These are phyloP conservation scores for Lanmaoa rubissima DNA, from an alignment of 768 basidiomycete genomes.

Conservation along the genomic window DNA sequence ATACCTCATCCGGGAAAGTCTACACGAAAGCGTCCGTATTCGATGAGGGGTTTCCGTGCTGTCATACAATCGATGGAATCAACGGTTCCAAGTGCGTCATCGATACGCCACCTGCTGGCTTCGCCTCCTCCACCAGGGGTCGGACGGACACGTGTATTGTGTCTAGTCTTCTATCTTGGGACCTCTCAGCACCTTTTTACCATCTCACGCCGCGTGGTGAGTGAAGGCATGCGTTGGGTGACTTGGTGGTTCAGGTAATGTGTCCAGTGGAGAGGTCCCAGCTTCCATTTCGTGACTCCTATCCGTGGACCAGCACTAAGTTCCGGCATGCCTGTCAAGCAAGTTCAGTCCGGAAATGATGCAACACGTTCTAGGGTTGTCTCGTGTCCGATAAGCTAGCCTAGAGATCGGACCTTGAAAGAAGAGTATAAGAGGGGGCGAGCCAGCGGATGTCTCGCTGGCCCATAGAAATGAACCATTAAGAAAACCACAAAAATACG, in stretches of 20 bases:
- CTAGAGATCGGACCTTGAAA: constrained; percentile 23
- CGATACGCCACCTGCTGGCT: background rate
- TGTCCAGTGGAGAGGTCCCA: constrained; percentile 1
- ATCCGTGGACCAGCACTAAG: background rate
- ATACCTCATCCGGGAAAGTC: constrained; percentile 10
- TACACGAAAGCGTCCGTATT: background rate
- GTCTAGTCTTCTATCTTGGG: background rate
- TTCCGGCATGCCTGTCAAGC: constrained; percentile 3
- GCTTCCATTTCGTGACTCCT: constrained; percentile 19
- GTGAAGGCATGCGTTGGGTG: background rate
- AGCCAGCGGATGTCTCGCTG: constrained; percentile 5
- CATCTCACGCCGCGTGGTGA: constrained; percentile 5
- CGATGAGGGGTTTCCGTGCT: background rate
- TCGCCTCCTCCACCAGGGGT: background rate
- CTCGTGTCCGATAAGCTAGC: constrained; percentile 16
- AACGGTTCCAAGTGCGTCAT: background rate
- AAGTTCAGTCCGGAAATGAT: constrained; percentile 22
- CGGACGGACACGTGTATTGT: background rate
- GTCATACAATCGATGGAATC: constrained; percentile 1
- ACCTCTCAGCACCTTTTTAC: background rate
- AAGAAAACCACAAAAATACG: constrained; percentile 10
- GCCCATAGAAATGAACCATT: constrained; percentile 32
- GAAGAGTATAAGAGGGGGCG: constrained; percentile 24
- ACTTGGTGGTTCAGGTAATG: background rate
- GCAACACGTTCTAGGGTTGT: constrained; percentile 26